Conservation (phyloP, 140 eudicot species). For the Ambrosia hybrid region DNA sequence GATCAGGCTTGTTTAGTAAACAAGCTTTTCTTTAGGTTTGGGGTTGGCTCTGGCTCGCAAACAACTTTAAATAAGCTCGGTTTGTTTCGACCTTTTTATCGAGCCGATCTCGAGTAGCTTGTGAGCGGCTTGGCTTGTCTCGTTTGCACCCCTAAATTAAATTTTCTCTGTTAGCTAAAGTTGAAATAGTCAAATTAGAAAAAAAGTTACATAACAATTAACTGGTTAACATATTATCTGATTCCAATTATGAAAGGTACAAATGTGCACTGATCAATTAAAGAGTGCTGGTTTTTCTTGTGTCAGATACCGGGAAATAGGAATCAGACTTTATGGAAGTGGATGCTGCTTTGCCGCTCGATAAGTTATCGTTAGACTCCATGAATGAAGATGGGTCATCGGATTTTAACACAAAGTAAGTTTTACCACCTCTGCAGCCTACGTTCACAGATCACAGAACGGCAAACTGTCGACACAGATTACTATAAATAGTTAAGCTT, state of each 20-base stretch:
- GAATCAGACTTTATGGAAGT: constrained; percentile 5
- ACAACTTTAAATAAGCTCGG: too few species aligned
- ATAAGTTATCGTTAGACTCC: constrained; percentile 40
- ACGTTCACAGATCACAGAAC: constrained; percentile 4
- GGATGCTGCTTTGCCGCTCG: constrained; percentile 50
- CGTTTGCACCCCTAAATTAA: too few species aligned
- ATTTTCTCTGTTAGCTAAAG: neutral
- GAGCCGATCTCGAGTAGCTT: too few species aligned
- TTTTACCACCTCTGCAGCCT: neutral
- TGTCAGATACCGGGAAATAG: constrained; percentile 9
- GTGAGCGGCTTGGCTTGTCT: too few species aligned
- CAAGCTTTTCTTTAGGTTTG: too few species aligned
- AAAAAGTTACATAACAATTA: neutral
- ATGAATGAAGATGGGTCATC: constrained; percentile 25
- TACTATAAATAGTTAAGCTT: neutral
- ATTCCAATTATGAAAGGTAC: neutral
- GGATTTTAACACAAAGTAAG: constrained; percentile 34
- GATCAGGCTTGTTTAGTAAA: too few species aligned
- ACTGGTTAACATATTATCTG: neutral
- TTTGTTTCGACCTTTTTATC: too few species aligned
- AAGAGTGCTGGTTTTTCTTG: neutral
- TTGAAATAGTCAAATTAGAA: constrained; percentile 1
- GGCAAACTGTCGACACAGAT: neutral
- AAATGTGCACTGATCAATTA: neutral
- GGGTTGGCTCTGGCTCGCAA: too few species aligned